Evolutionary conservation across 331 rosid species (phyloP).

Genomic region (Pyracantha coccinea): DNA sequence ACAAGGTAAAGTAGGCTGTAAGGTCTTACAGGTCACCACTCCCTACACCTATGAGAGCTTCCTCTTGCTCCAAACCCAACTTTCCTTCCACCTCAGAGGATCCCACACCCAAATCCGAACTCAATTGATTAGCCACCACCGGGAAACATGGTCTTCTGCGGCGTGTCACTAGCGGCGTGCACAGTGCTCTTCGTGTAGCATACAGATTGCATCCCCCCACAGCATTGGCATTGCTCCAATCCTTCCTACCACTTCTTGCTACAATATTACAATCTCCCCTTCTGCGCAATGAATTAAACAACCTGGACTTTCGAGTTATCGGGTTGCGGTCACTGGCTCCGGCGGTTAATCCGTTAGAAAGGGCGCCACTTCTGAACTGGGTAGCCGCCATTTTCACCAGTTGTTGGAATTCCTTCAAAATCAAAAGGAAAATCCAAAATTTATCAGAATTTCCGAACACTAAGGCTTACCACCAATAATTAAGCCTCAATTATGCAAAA

Average conservation of each 20-base stretch:
- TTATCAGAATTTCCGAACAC: not conserved
- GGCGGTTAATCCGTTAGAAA: slow-evolving; percentile 16
- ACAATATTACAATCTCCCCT: slow-evolving; percentile 8
- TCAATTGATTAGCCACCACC: slow-evolving; percentile 17
- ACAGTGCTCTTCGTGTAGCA: not conserved
- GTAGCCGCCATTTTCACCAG: slow-evolving; percentile 28
- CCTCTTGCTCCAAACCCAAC: slow-evolving; percentile 16
- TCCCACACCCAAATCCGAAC: slow-evolving; percentile 22
- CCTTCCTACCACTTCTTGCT: slow-evolving; percentile 16
- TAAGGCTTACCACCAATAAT: not conserved
- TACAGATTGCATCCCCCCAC: slow-evolving; percentile 5
- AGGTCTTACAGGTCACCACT: slow-evolving; percentile 26
- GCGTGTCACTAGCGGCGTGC: slow-evolving; percentile 1
- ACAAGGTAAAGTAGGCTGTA: not conserved
- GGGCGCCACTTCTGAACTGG: slow-evolving; percentile 23
- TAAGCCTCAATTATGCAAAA: not conserved
- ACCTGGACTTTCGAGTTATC: slow-evolving; percentile 4
- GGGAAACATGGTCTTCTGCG: slow-evolving; percentile 10
- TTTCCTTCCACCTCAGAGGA: slow-evolving; percentile 28
- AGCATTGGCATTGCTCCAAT: slow-evolving; percentile 9
- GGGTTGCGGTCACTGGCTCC: slow-evolving; percentile 5
- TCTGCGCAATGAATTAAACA: not conserved
- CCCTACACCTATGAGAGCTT: not conserved
- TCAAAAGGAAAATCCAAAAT: not conserved
- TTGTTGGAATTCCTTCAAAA: slow-evolving; percentile 5